Evolutionary conservation across 2,329 filamentous ascomycete species (phyloP).

Genomic region (Hymenoscyphus linearis): DNA sequence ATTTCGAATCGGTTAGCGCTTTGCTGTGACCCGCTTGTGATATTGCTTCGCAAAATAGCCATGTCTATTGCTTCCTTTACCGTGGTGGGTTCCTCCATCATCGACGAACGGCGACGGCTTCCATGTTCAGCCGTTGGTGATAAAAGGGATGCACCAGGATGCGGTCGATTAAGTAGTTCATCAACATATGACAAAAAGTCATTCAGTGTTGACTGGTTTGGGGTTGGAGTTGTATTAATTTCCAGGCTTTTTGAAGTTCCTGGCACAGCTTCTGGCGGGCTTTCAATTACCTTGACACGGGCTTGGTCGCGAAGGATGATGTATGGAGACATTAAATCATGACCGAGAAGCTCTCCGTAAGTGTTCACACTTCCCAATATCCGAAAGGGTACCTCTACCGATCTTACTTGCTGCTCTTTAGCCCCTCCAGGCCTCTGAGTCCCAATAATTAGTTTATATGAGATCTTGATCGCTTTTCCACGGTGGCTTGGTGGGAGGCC

Average conservation of each 20-base stretch:
- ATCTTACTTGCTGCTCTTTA: constrained; percentile 76
- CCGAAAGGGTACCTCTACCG: constrained; percentile 89
- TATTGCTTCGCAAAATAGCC: constrained; percentile 78
- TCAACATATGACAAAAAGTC: constrained; percentile 76
- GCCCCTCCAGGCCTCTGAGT: constrained; percentile 78
- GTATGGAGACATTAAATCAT: constrained; percentile 93
- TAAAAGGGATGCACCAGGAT: constrained; percentile 55
- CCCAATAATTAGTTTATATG: constrained; percentile 85
- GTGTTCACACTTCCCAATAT: constrained; percentile 90
- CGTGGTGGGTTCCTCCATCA: constrained; percentile 51
- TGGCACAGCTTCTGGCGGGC: constrained; percentile 9
- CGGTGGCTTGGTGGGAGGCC: constrained; percentile 88
- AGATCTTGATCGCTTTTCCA: constrained; percentile 89
- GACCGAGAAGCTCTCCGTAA: constrained; percentile 80
- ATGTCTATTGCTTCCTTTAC: constrained; percentile 86
- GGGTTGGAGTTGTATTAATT: constrained; percentile 29
- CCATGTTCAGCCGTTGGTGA: constrained; percentile 61
- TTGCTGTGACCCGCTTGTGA: constrained; percentile 61
- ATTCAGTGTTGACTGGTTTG: constrained; percentile 39
- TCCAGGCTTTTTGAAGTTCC: constrained; percentile 14
- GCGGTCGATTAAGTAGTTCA: constrained; percentile 59
- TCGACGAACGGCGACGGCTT: constrained; percentile 52
- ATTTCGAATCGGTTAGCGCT: constrained; percentile 95
- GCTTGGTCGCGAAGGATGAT: constrained; percentile 83
- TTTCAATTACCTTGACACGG: constrained; percentile 26